Evolutionary conservation across 345 rosid species (phyloP), one percentile per base, ranked within the genome.

Genomic region (Camelina sativa): DNA sequence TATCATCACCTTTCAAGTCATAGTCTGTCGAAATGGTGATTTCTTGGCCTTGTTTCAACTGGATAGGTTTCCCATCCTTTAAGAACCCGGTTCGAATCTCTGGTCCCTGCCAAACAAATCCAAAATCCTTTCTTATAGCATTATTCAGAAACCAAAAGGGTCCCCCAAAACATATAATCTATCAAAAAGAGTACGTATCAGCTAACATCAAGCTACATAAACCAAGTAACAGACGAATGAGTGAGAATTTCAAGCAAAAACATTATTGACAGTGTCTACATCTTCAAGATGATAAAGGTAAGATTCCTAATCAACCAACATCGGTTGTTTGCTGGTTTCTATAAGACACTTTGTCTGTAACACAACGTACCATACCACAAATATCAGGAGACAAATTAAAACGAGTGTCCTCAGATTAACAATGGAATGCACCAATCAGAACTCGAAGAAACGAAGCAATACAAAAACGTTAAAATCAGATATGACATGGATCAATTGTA

Each of bases 11-110:
- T 84, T 89, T 81, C 35, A 90, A 79, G 73, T 69, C 77, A 69
- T 90, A 94, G 72, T 90, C 91, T 9, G 98, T 91, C 8, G 96
- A 84, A 62, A 91, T 79, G 67, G 90, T 91, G 79, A 91, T 88
- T 62, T 89, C 95, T 71, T 91, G 89, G 72, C 97, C 95, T 68
- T 80, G 95, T 73, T 69, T 89, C 62, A 89, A 69, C 65, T 84
- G 92, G 78, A 86, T 54, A 7, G 91, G 86, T 72, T 89, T 89
- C 65, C 85, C 89, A 74, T 85, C 91, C 80, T 84, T 81, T 51
- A 86, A 68, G 73, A 89, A 91, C 6, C 91, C 89, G 1, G 89
- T 89, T 77, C 92, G 87, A 76, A 87, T 89, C 76, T 87, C 95
- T n/a, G 92, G 95, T 67, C 95, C 95, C 91, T 89, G 34, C 4